phyloP scores from a whole-genome alignment of 2,329 filamentous ascomycete species.

The Sporothrix sp. region DNA sequence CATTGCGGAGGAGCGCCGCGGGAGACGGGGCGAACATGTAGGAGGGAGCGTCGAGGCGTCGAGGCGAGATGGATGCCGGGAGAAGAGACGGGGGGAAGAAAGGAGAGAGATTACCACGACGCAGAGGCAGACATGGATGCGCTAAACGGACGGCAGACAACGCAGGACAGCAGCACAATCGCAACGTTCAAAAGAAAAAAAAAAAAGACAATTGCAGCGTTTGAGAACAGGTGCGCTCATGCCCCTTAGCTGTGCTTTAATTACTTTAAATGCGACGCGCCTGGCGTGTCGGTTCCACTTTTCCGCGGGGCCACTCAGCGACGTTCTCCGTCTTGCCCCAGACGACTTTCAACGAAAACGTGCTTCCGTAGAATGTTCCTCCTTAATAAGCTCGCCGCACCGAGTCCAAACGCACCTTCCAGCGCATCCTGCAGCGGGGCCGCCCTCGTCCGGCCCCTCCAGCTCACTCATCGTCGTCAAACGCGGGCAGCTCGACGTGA shows the following conservation, averaged over 20 bases:
- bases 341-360: no score
- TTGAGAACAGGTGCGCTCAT: no score
- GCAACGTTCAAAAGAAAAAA: not conserved
- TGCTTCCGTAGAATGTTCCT: no score
- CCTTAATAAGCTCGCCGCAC: no score
- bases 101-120: not conserved
- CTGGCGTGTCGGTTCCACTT: slow-evolving; percentile 2
- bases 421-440: no score
- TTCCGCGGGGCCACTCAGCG: not conserved
- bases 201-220: not conserved
- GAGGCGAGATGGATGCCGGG: not conserved
- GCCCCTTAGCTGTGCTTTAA: not conserved
- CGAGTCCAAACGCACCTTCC: no score
- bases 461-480: slow-evolving; percentile 33
- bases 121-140: not conserved
- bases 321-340: no score
- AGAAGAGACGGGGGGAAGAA: not conserved
- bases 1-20: slow-evolving; percentile 45
- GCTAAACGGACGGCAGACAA: not conserved
- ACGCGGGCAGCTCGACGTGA: slow-evolving; percentile 27
- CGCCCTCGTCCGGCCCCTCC: no score
- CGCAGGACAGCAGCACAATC: not conserved
- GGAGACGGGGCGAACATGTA: slow-evolving; percentile 39
- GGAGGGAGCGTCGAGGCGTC: slow-evolving; percentile 28
- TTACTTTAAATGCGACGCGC: not conserved